Conservation (phyloP, 176 grass and related monocot genomes). For the Lolium multiflorum region DNA sequence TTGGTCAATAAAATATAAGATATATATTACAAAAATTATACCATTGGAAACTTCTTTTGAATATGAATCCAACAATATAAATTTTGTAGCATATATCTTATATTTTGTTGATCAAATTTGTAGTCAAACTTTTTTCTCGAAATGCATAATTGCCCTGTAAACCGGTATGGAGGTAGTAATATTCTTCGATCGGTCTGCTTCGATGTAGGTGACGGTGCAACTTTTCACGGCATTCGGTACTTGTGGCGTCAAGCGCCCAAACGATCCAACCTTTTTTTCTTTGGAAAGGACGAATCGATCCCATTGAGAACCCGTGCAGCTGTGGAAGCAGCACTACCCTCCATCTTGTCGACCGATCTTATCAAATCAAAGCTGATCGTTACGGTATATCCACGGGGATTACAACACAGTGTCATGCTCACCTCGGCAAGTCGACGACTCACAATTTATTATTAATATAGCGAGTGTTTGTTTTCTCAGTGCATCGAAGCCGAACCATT, state of each 20-base stretch:
- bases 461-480: too few relatives aligned
- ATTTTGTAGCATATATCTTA: too few relatives aligned
- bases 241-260: not conserved
- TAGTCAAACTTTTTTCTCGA: too few relatives aligned
- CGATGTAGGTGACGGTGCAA: not conserved
- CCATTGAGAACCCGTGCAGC: not conserved
- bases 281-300: not conserved
- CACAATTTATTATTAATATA: too few relatives aligned
- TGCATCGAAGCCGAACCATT: too few relatives aligned
- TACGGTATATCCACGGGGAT: not conserved
- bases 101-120: too few relatives aligned
- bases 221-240: slow-evolving; percentile 16
- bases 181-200: slow-evolving; percentile 1
- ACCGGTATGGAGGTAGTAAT: too few relatives aligned
- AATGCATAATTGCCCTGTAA: too few relatives aligned
- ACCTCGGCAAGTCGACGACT: not conserved
- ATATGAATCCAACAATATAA: too few relatives aligned
- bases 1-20: too few relatives aligned
- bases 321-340: not conserved
- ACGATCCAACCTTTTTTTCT: not conserved
- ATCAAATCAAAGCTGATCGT: not conserved
- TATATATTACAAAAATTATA: too few relatives aligned
- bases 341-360: not conserved
- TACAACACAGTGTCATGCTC: not conserved
- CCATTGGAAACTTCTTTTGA: too few relatives aligned